Percentiles rank a stretch among this genome's conserved stretches.
Conservation (phyloP, 805 yeast genomes). For the Hanseniaspora nectarophila region DNA sequence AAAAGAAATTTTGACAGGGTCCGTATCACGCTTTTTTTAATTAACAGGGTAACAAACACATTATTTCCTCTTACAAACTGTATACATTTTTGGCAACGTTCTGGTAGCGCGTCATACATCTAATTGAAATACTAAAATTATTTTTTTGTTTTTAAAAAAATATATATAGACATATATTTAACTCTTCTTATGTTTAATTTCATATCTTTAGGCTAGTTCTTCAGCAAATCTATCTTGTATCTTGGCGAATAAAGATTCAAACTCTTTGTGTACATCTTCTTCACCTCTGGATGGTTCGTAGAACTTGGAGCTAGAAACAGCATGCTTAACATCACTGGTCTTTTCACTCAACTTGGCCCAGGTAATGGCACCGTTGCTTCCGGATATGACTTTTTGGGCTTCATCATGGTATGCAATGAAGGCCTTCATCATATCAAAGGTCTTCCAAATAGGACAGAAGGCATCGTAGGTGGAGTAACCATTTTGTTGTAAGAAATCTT, state of each 20-base stretch:
- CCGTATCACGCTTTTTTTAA: too few relatives aligned
- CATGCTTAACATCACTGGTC: slow-evolving; percentile 82
- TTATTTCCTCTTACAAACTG: too few relatives aligned
- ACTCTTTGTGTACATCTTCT: slow-evolving; percentile 61
- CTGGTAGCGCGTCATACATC: too few relatives aligned
- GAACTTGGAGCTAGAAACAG: slow-evolving; percentile 89
- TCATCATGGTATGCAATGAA: slow-evolving; percentile 87
- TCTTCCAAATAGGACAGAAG: slow-evolving; percentile 99
- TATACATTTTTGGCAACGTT: too few relatives aligned
- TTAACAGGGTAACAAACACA: too few relatives aligned
- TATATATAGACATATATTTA: too few relatives aligned
- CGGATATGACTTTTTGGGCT: slow-evolving; percentile 91
- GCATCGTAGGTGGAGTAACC: slow-evolving; percentile 98
- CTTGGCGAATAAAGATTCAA: slow-evolving; percentile 57
- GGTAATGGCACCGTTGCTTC: slow-evolving; percentile 53
- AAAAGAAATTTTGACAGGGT: too few relatives aligned
- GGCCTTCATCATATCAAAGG: slow-evolving; percentile 94
- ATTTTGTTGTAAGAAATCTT: slow-evolving; percentile 97
- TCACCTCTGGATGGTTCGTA: slow-evolving; percentile 91
- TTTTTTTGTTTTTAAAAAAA: too few relatives aligned
- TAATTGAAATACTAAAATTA: too few relatives aligned
- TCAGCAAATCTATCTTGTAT: slow-evolving; percentile 90
- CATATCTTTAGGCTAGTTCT: slow-evolving; percentile 59
- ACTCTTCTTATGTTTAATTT: too few relatives aligned
- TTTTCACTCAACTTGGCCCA: slow-evolving; percentile 89